phyloP scores from a whole-genome alignment of 163 green algal species.

The Scenedesmus sp. region DNA sequence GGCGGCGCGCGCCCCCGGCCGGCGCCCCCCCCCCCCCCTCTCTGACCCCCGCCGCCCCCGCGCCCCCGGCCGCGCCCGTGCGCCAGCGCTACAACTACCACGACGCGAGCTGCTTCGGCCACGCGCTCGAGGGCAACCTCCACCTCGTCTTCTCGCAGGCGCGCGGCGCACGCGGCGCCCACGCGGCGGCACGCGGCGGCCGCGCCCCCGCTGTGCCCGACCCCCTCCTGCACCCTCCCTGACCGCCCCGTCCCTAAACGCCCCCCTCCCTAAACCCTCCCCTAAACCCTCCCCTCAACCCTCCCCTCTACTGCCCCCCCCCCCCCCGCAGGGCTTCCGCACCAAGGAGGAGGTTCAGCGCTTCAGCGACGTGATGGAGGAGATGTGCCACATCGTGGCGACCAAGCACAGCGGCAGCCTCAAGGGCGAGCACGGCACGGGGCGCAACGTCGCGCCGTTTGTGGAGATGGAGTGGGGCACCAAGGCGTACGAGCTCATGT shows the following conservation, averaged over 20 bases:
- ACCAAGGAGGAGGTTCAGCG: constrained; percentile 92
- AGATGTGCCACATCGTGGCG: constrained; percentile 98
- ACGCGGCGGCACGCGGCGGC: no score
- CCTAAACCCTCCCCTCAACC: no score
- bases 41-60: no score
- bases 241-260: no score
- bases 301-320: no score
- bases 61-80: no score
- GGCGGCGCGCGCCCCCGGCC: no score
- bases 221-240: no score
- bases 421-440: constrained; percentile 95
- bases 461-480: constrained; percentile 99
- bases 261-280: no score
- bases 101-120: constrained; percentile 96
- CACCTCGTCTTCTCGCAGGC: constrained; percentile 97
- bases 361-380: constrained; percentile 95
- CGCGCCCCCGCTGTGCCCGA: no score
- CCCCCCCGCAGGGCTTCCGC: constrained; percentile 83
- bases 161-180: not conserved
- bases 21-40: no score
- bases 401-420: constrained; percentile 86
- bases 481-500: constrained; percentile 96
- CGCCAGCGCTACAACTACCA: constrained; percentile 85
- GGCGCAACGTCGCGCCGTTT: constrained; percentile 93
- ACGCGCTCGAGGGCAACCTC: constrained; percentile 98